These are phyloP conservation scores for Leccinum fuscescens DNA, from an alignment of 1,284 basidiomycete species.

Conservation along the genomic window DNA sequence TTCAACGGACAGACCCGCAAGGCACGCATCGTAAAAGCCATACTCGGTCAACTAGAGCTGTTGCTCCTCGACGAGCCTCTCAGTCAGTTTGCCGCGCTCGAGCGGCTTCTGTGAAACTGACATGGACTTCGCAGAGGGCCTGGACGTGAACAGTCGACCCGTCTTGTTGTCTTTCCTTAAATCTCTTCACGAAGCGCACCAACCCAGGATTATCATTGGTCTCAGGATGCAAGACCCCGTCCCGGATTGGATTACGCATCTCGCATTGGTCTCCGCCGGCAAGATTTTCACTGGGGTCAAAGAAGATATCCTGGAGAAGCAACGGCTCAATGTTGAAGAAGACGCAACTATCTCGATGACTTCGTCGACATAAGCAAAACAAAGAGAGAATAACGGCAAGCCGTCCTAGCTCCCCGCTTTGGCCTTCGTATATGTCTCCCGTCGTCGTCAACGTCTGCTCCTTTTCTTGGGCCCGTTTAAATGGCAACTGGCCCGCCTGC, in stretches of 20 bases:
- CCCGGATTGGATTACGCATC: constrained; percentile 80
- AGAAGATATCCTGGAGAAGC: constrained; percentile 36
- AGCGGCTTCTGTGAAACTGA: constrained; percentile 5
- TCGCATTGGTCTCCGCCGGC: constrained; percentile 58
- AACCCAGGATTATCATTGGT: constrained; percentile 64
- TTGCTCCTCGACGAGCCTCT: constrained; percentile 85
- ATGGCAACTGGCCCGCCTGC: no score
- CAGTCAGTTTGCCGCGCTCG: constrained; percentile 42
- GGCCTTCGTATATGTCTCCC: no score
- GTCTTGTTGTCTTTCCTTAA: constrained; percentile 59
- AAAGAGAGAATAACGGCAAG: constrained; percentile 16
- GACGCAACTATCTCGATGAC: no score
- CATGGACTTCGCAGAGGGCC: constrained; percentile 54
- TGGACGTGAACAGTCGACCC: constrained; percentile 62
- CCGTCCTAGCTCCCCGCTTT: not conserved
- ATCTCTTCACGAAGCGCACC: constrained; percentile 50
- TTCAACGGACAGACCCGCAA: constrained; percentile 92
- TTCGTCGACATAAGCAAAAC: not conserved
- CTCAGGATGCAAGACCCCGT: constrained; percentile 73
- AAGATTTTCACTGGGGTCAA: constrained; percentile 47
- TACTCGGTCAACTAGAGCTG: constrained; percentile 69
- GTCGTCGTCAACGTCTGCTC: no score
- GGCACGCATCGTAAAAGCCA: constrained; percentile 79
- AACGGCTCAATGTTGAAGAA: constrained; percentile 9
- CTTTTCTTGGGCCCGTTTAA: no score